Conservation (phyloP, 2,329 filamentous ascomycete species). For the Shiraia sp. region DNA sequence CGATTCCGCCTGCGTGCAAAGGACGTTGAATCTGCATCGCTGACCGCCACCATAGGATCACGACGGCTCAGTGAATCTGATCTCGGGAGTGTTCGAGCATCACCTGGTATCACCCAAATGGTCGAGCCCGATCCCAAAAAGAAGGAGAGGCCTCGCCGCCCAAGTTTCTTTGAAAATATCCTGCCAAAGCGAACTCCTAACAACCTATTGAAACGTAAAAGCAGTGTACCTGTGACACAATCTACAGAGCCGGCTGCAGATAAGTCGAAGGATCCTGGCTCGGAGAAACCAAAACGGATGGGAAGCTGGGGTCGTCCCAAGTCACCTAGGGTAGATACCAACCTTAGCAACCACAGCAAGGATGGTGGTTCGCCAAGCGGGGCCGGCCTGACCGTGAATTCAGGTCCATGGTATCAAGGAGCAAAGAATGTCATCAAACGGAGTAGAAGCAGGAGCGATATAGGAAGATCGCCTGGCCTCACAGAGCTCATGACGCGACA, state of each 20-base stretch:
- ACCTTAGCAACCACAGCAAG: conserved; percentile 50
- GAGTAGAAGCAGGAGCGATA: conserved; percentile 61
- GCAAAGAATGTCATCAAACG: conserved; percentile 54
- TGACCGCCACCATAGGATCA: conserved; percentile 72
- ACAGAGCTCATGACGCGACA: conserved; percentile 59
- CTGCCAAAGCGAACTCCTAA: conserved; percentile 49
- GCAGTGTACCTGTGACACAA: conserved; percentile 40
- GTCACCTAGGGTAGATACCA: conserved; percentile 47
- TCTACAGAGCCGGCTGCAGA: conserved; percentile 26
- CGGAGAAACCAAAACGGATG: conserved; percentile 45
- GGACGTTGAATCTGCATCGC: conserved; percentile 58
- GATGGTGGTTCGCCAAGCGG: conserved; percentile 58
- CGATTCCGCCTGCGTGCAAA: conserved; percentile 54
- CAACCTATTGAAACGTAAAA: conserved; percentile 55
- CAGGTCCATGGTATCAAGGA: conserved; percentile 41
- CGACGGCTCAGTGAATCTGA: conserved; percentile 67
- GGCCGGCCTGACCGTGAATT: conserved; percentile 38
- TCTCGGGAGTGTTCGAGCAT: conserved; percentile 62
- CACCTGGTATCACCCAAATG: conserved; percentile 64
- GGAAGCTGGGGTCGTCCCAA: conserved; percentile 49
- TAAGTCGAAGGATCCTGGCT: conserved; percentile 35
- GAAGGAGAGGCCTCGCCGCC: conserved; percentile 51
- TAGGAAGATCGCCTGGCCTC: conserved; percentile 52
- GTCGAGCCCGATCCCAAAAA: conserved; percentile 53
- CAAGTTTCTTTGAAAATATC: conserved; percentile 57